A percentile compares a stretch with the other conserved stretches of the same genome.
Evolutionary conservation across 208 protist genomes (phyloP).

Genomic region (Trypanosoma congolense): DNA sequence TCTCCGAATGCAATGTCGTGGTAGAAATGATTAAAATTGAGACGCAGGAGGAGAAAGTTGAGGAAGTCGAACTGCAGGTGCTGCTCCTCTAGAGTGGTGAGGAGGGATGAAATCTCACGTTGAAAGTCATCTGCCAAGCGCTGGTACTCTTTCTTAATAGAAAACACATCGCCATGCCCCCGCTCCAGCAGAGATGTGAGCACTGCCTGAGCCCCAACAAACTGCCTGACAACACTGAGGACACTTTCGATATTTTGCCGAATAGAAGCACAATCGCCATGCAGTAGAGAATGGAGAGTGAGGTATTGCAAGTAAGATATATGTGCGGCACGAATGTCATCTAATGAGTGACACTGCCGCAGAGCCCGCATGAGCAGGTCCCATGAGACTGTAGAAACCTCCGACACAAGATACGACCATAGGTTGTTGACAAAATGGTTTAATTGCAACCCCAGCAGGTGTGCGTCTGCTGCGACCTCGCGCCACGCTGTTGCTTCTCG

Average conservation of each 20-base stretch:
- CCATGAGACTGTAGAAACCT: constrained; percentile 59
- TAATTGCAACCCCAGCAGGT: constrained; percentile 58
- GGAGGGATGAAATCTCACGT: constrained; percentile 49
- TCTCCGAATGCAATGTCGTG: constrained; percentile 30
- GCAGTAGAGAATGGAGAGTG: constrained; percentile 56
- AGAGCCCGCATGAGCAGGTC: constrained; percentile 45
- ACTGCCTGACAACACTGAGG: constrained; percentile 50
- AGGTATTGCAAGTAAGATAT: constrained; percentile 55
- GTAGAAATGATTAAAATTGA: constrained; percentile 74
- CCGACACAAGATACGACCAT: constrained; percentile 65
- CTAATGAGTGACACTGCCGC: constrained; percentile 40
- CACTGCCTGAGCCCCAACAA: constrained; percentile 52
- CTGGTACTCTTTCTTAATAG: constrained; percentile 53
- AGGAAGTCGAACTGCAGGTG: constrained; percentile 68
- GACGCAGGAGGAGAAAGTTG: constrained; percentile 63
- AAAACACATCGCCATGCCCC: constrained; percentile 45
- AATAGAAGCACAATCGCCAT: constrained; percentile 54
- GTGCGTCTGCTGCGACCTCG: constrained; percentile 51
- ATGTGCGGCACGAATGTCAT: constrained; percentile 58
- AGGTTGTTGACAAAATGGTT: constrained; percentile 73
- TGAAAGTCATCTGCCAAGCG: constrained; percentile 55
- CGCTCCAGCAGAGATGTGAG: constrained; percentile 57
- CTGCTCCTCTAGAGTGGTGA: constrained; percentile 62
- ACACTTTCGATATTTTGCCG: constrained; percentile 70
- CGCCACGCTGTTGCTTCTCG: constrained; percentile 37